Evolutionary conservation across 345 rosid species (phyloP).

Genomic region (Eutrema heterophyllum): DNA sequence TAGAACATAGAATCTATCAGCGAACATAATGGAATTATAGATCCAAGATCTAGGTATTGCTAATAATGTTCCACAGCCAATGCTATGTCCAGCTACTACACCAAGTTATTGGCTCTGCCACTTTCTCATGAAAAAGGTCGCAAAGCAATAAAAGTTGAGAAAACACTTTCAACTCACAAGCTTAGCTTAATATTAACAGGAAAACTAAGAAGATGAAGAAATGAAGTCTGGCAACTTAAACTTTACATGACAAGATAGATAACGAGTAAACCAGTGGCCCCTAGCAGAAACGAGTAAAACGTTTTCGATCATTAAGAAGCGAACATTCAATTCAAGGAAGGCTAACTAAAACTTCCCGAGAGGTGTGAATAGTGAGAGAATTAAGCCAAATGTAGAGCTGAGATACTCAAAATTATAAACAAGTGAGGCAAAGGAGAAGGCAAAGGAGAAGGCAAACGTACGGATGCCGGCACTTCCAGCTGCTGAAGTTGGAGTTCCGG

Average conservation of each 20-base stretch:
- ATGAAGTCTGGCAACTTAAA: background rate
- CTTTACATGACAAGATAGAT: background rate
- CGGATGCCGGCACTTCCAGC: constrained; percentile 92
- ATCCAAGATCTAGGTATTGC: background rate
- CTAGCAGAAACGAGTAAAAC: background rate
- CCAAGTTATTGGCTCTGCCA: background rate
- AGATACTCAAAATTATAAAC: background rate
- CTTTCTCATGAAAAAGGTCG: background rate
- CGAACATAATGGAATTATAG: background rate
- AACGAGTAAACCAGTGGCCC: background rate
- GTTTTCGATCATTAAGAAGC: background rate
- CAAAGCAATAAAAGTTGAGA: background rate
- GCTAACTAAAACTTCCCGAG: background rate
- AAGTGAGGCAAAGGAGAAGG: constrained; percentile 11
- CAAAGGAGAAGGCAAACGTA: constrained; percentile 34
- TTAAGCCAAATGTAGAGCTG: background rate
- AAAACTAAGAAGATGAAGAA: background rate
- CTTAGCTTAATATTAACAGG: background rate
- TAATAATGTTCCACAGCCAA: background rate
- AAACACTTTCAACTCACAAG: background rate
- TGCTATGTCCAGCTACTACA: background rate
- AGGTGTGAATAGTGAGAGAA: background rate
- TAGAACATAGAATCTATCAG: constrained; percentile 2
- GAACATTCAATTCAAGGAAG: background rate
- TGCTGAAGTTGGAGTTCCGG: constrained; percentile 81